A percentile compares a stretch with the other conserved stretches of the same genome.
phyloP scores from a whole-genome alignment of 164 flowering plant species.

The Akebia trifoliata region DNA sequence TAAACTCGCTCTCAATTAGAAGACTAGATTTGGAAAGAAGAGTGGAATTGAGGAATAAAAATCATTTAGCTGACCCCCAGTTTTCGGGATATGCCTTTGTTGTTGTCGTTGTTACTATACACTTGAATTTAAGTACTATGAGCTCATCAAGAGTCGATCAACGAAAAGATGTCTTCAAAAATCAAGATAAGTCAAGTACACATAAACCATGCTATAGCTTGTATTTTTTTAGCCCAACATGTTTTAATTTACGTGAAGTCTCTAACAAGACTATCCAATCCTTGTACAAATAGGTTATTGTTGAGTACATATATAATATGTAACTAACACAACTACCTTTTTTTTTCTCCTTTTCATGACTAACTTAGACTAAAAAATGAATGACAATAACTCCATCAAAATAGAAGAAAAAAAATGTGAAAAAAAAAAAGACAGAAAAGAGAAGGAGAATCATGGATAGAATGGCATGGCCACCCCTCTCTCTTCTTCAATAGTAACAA shows the following conservation, averaged over 20 bases:
- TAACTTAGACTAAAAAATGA: neutral
- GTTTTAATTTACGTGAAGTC: neutral
- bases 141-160: too few relatives aligned
- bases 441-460: slow-evolving; percentile 10
- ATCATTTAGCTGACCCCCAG: too few relatives aligned
- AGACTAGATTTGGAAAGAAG: too few relatives aligned
- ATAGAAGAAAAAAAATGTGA: neutral
- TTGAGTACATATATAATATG: neutral
- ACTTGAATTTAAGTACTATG: too few relatives aligned
- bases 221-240: too few relatives aligned
- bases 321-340: too few relatives aligned
- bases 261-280: neutral
- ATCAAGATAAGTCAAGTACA: neutral
- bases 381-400: neutral
- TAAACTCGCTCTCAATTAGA: too few relatives aligned
- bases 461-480: neutral
- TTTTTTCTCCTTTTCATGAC: neutral
- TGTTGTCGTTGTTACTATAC: too few relatives aligned
- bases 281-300: neutral
- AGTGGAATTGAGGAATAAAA: too few relatives aligned
- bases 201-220: too few relatives aligned
- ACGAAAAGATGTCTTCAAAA: too few relatives aligned
- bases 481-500: neutral
- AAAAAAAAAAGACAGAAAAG: neutral
- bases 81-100: too few relatives aligned